Conservation (phyloP, 768 basidiomycete species). For the Suillus alpinus region DNA sequence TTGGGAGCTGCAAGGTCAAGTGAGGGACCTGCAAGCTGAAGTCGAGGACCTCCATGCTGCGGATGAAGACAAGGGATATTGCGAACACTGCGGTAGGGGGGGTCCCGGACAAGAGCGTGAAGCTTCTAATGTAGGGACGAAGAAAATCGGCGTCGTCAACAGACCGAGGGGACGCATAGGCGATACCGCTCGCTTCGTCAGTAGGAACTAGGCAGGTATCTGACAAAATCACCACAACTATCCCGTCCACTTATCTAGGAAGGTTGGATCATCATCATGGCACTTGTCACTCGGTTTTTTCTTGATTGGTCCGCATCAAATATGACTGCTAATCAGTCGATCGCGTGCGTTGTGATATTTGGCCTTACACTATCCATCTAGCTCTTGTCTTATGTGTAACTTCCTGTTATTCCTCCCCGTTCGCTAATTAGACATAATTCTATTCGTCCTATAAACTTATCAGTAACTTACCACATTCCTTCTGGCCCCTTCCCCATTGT, state of each 20-base stretch:
- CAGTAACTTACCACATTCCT: constrained; percentile 14
- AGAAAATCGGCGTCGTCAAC: constrained; percentile 46
- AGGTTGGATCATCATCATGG: constrained; percentile 9
- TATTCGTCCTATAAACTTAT: constrained; percentile 25
- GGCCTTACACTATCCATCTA: constrained; percentile 13
- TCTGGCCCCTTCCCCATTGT: constrained; percentile 16
- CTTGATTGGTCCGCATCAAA: constrained; percentile 14
- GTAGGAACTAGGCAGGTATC: constrained; percentile 24
- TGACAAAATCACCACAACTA: constrained; percentile 7
- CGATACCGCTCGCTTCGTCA: constrained; percentile 59
- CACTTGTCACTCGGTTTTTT: constrained; percentile 7
- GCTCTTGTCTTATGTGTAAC: constrained; percentile 7
- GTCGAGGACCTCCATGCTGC: constrained; percentile 52
- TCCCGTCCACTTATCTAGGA: constrained; percentile 10
- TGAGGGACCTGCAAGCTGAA: constrained; percentile 69
- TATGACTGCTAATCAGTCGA: constrained; percentile 7
- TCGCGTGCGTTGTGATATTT: constrained; percentile 12
- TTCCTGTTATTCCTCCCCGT: neutral
- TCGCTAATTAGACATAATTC: constrained; percentile 6
- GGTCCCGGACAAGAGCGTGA: constrained; percentile 11
- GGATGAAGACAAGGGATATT: constrained; percentile 42
- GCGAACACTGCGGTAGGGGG: constrained; percentile 62
- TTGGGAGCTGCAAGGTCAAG: constrained; percentile 72
- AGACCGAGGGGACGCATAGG: constrained; percentile 71
- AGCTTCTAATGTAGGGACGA: constrained; percentile 19